phyloP scores from a whole-genome alignment of 2,329 filamentous ascomycete genomes.

The Pseudopyricularia cyperi region DNA sequence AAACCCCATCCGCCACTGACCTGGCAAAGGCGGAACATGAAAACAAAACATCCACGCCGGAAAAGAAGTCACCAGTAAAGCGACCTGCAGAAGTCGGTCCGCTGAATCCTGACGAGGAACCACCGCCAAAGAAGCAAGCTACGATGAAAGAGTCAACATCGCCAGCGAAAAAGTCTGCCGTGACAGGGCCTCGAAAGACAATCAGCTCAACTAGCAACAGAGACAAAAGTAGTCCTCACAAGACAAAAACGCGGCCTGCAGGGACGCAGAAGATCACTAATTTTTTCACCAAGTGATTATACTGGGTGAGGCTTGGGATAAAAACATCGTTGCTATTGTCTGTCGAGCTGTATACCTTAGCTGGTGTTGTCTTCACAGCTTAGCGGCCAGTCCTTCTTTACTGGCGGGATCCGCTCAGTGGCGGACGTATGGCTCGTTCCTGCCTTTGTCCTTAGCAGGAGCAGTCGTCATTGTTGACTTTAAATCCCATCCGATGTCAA shows the following conservation, averaged over 20 bases:
- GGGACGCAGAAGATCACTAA: slow-evolving; percentile 33
- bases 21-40: too few relatives aligned
- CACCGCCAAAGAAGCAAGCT: slow-evolving; percentile 2
- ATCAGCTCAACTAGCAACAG: slow-evolving; percentile 29
- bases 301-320: background rate
- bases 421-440: too few relatives aligned
- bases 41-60: background rate
- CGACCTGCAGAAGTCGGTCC: background rate
- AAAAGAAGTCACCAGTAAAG: background rate
- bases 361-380: too few relatives aligned
- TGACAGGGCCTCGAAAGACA: slow-evolving; percentile 8
- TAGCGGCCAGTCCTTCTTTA: too few relatives aligned
- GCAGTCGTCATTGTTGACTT: too few relatives aligned
- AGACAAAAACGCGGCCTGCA: slow-evolving; percentile 9
- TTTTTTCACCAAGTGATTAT: slow-evolving; percentile 18
- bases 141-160: slow-evolving; percentile 2
- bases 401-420: too few relatives aligned
- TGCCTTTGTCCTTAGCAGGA: too few relatives aligned
- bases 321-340: background rate
- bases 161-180: slow-evolving; percentile 8
- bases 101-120: background rate
- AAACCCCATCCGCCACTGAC: background rate
- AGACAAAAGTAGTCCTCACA: slow-evolving; percentile 19
- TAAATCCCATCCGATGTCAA: too few relatives aligned
- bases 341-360: background rate